These are phyloP conservation scores for Chimonanthus praecox DNA, from an alignment of 164 flowering plant genomes.

Conservation along the genomic window DNA sequence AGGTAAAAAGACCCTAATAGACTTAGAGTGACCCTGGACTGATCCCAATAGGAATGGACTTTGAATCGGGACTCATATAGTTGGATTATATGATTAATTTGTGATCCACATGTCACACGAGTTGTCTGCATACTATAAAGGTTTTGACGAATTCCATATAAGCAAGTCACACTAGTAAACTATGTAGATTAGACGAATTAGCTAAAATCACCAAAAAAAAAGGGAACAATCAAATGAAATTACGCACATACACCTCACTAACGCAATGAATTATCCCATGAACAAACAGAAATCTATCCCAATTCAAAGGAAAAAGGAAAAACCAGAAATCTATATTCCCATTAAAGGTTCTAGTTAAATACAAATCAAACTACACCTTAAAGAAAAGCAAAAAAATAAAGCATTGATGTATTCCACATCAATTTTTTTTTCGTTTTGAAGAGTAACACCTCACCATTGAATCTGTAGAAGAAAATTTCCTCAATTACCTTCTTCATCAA, in stretches of 20 bases:
- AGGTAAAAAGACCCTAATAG: too few species aligned
- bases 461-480: slow-evolving; percentile 48
- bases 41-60: too few species aligned
- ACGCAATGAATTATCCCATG: background rate
- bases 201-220: background rate
- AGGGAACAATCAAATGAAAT: background rate
- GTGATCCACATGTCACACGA: too few species aligned
- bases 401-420: background rate
- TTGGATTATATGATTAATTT: too few species aligned
- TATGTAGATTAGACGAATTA: too few species aligned
- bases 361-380: background rate
- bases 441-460: slow-evolving; percentile 6
- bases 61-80: too few species aligned
- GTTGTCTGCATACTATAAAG: too few species aligned
- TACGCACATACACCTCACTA: background rate
- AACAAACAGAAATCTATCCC: background rate
- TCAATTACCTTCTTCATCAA: slow-evolving; percentile 73
- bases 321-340: background rate
- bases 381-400: background rate
- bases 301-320: too few species aligned
- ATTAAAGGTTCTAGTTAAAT: background rate
- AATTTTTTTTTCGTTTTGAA: background rate
- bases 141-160: too few species aligned
- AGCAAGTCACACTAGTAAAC: too few species aligned
- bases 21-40: too few species aligned